Conservation (phyloP, 2,329 filamentous ascomycete genomes). For the Thermoascus crustaceus region DNA sequence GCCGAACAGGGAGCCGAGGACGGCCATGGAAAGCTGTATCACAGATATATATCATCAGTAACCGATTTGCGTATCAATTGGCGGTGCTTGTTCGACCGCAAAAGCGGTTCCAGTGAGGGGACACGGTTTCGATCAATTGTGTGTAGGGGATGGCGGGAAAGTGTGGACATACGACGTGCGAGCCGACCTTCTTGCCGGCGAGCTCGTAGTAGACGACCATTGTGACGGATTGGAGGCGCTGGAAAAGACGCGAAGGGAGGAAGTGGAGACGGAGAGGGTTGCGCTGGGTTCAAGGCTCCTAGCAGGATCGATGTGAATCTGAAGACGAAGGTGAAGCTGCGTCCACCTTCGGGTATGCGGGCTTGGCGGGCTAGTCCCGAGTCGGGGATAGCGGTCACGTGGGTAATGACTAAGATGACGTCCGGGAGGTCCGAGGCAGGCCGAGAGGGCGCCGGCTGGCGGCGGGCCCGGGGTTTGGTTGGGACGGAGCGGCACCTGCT, state of each 20-base stretch:
- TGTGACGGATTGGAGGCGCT: conserved; percentile 16
- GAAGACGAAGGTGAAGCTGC: conserved; percentile 2
- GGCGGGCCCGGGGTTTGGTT: not conserved
- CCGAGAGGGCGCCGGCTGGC: not conserved
- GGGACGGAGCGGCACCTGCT: too few species aligned
- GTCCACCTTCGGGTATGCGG: conserved; percentile 6
- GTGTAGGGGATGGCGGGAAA: conserved; percentile 5
- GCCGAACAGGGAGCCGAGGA: conserved; percentile 43
- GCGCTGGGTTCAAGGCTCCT: not conserved
- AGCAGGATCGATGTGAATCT: not conserved
- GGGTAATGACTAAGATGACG: not conserved
- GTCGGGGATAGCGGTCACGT: not conserved
- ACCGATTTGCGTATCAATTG: not conserved
- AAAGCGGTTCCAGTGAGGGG: conserved; percentile 1
- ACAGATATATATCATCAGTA: conserved; percentile 4
- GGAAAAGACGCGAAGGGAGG: not conserved
- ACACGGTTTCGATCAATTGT: not conserved
- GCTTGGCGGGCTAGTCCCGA: conserved; percentile 8
- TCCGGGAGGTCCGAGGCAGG: too few species aligned
- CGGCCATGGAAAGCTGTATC: conserved; percentile 53
- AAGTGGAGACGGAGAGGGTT: not conserved
- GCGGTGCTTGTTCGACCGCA: too few species aligned
- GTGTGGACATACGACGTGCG: conserved; percentile 40
- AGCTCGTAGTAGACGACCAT: conserved; percentile 47
- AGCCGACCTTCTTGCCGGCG: conserved; percentile 45